Evolutionary conservation across 306 rosid genomes (phyloP).

Genomic region (Begonia loranthoides): DNA sequence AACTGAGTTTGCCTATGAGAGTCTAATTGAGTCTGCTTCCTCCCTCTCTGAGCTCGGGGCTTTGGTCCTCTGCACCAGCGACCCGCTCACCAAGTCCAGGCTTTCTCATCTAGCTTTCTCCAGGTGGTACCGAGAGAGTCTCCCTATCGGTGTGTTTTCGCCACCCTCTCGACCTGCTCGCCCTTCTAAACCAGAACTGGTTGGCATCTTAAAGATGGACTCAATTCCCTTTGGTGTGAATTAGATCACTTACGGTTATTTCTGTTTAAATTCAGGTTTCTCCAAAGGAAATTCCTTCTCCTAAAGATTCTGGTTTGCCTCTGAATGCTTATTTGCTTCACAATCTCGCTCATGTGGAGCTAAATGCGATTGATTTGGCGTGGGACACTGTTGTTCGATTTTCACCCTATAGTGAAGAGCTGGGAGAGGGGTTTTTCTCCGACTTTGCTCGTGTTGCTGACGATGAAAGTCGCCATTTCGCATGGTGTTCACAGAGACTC

Average conservation of each 20-base stretch:
- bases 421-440: slow-evolving; percentile 77
- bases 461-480: slow-evolving; percentile 88
- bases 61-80: slow-evolving; percentile 61
- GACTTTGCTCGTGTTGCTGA: slow-evolving; percentile 97
- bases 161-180: slow-evolving; percentile 44
- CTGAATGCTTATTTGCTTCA: slow-evolving; percentile 91
- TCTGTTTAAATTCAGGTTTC: slow-evolving; percentile 44
- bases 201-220: slow-evolving; percentile 7
- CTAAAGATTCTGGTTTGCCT: slow-evolving; percentile 77
- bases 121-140: slow-evolving; percentile 41
- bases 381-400: slow-evolving; percentile 96
- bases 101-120: slow-evolving; percentile 80
- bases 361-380: slow-evolving; percentile 90
- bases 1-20: background rate
- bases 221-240: background rate
- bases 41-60: slow-evolving; percentile 77
- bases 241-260: background rate
- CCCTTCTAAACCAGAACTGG: slow-evolving; percentile 42
- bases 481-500: slow-evolving; percentile 95
- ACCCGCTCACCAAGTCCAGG: slow-evolving; percentile 53
- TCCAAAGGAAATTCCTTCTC: slow-evolving; percentile 75
- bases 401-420: slow-evolving; percentile 51
- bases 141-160: slow-evolving; percentile 50
- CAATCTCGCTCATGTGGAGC: slow-evolving; percentile 92
- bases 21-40: slow-evolving; percentile 26